A percentile compares a stretch with the other conserved stretches of the same genome.
phyloP scores from a whole-genome alignment of 176 grass and related monocot genomes.

The Ananas comosus region DNA sequence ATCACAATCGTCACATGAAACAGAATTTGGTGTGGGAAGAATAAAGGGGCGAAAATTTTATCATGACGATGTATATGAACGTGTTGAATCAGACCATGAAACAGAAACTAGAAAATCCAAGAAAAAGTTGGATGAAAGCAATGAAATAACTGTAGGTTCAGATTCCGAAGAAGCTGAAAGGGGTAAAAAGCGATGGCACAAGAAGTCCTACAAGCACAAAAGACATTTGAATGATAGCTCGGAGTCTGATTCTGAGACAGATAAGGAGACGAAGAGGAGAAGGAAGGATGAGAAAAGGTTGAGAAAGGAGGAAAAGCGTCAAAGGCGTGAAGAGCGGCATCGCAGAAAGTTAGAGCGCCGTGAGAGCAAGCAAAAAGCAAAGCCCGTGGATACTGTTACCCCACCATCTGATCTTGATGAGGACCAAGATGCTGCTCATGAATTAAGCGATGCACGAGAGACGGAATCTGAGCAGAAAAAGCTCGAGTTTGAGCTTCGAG shows the following conservation, averaged over 20 bases:
- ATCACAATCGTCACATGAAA: constrained; percentile 30
- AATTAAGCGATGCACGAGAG: constrained; percentile 25
- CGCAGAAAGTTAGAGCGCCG: constrained; percentile 45
- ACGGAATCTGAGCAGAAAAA: constrained; percentile 46
- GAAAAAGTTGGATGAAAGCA: too few relatives aligned
- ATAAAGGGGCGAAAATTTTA: constrained; percentile 8
- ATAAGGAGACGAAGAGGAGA: constrained; percentile 56
- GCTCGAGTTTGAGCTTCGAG: constrained; percentile 78
- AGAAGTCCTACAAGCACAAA: constrained; percentile 54
- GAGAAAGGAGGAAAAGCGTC: constrained; percentile 73
- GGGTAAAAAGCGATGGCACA: constrained; percentile 54
- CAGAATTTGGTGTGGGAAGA: constrained; percentile 30
- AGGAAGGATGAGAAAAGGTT: constrained; percentile 68
- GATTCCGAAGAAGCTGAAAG: constrained; percentile 44
- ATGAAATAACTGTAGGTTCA: constrained; percentile 23
- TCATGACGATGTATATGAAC: neutral
- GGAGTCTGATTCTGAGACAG: constrained; percentile 43
- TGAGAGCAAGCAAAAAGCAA: constrained; percentile 39
- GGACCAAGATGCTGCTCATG: constrained; percentile 14
- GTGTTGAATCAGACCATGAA: constrained; percentile 12
- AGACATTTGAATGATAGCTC: constrained; percentile 46
- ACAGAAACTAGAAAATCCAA: too few relatives aligned
- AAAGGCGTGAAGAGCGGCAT: constrained; percentile 56
- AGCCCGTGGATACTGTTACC: constrained; percentile 20
- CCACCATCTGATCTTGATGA: constrained; percentile 42